Percentiles rank a stretch among this genome's conserved stretches.
phyloP scores from a whole-genome alignment of 2,329 filamentous ascomycete species.

The Alternaria longipes region DNA sequence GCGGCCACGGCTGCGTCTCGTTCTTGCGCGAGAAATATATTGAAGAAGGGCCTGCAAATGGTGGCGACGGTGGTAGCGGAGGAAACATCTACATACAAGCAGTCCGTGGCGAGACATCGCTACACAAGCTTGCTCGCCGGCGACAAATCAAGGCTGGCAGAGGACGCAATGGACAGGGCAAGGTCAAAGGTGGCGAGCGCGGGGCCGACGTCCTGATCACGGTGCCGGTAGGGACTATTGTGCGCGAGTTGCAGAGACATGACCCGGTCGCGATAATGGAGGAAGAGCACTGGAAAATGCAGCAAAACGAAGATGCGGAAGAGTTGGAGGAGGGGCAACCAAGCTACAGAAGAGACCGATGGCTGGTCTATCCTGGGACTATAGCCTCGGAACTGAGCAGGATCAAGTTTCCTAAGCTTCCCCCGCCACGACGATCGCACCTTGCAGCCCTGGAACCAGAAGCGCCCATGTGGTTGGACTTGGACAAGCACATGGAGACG shows the following conservation, averaged over 20 bases:
- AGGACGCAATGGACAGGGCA: constrained; percentile 82
- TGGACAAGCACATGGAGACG: constrained; percentile 75
- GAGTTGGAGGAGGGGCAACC: constrained; percentile 45
- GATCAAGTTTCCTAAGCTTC: constrained; percentile 66
- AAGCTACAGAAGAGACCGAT: constrained; percentile 71
- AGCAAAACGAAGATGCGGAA: constrained; percentile 32
- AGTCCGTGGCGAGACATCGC: constrained; percentile 85
- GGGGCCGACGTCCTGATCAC: constrained; percentile 89
- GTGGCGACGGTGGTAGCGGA: constrained; percentile 90
- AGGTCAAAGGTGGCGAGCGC: constrained; percentile 75
- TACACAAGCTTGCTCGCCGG: constrained; percentile 87
- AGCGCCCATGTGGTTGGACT: constrained; percentile 70
- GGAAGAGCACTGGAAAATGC: constrained; percentile 41
- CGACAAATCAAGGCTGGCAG: constrained; percentile 77
- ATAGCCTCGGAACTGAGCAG: constrained; percentile 73
- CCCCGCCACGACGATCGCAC: constrained; percentile 64
- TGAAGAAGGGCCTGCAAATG: constrained; percentile 88
- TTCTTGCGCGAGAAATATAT: constrained; percentile 93
- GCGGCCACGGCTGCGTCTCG: constrained; percentile 92
- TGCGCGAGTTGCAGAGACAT: constrained; percentile 80
- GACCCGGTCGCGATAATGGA: constrained; percentile 80
- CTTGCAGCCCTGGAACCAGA: constrained; percentile 74
- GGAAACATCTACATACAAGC: constrained; percentile 96
- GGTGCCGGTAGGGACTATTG: constrained; percentile 90
- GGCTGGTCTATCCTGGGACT: constrained; percentile 85